Percentiles rank a stretch among this genome's conserved stretches.
phyloP scores from a whole-genome alignment of 2,329 filamentous ascomycete species.

The Magnaporthales sp. region DNA sequence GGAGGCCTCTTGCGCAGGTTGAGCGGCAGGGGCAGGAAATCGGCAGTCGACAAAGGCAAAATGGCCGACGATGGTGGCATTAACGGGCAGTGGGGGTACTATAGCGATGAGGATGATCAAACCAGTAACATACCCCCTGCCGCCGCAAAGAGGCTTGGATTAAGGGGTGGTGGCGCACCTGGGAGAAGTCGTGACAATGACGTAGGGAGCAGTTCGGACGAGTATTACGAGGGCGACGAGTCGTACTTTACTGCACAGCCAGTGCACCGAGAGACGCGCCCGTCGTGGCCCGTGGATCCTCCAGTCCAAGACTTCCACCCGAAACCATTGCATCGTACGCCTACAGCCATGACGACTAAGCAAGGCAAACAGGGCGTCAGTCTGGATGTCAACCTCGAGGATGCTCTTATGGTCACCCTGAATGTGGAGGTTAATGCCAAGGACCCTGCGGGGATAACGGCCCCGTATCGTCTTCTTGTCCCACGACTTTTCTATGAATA shows the following conservation, averaged over 20 bases:
- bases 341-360: slow-evolving; percentile 59
- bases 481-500: slow-evolving; percentile 63
- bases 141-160: slow-evolving; percentile 3
- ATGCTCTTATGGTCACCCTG: slow-evolving; percentile 76
- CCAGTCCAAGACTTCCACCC: slow-evolving; percentile 10
- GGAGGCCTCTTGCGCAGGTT: slow-evolving; percentile 20
- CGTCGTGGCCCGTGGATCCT: not conserved
- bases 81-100: slow-evolving; percentile 42
- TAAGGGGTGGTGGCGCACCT: not conserved
- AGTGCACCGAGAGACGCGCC: slow-evolving; percentile 12
- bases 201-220: slow-evolving; percentile 22
- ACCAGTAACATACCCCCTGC: not conserved
- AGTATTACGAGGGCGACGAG: slow-evolving; percentile 49
- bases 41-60: slow-evolving; percentile 10
- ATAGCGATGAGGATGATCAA: slow-evolving; percentile 25
- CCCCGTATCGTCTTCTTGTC: slow-evolving; percentile 78
- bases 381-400: slow-evolving; percentile 65
- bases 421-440: slow-evolving; percentile 83
- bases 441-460: slow-evolving; percentile 81
- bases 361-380: slow-evolving; percentile 44
- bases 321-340: slow-evolving; percentile 55
- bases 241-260: slow-evolving; percentile 42
- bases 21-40: slow-evolving; percentile 30
- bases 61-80: slow-evolving; percentile 42
- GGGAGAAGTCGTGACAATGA: not conserved